phyloP scores from a whole-genome alignment of 192 early-diverging fungal genomes.

The Gryganskiella cystojenkinii region DNA sequence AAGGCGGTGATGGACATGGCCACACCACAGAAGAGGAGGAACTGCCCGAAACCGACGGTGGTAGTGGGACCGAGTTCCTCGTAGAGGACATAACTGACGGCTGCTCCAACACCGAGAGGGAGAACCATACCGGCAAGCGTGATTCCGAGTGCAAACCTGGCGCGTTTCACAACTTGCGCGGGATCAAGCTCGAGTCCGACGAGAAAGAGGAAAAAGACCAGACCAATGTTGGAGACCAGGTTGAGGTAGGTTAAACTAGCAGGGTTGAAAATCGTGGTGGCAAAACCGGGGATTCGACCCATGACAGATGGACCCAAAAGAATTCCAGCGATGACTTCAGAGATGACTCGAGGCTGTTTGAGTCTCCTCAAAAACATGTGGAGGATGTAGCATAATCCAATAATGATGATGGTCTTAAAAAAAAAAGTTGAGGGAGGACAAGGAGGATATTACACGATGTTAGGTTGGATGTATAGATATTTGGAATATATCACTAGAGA shows the following conservation, averaged over 20 bases:
- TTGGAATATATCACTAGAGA: background rate
- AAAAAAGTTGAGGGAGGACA: background rate
- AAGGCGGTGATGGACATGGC: conserved; percentile 96
- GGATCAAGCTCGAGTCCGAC: conserved; percentile 90
- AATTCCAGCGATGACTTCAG: conserved; percentile 92
- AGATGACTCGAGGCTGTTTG: conserved; percentile 88
- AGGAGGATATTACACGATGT: no score
- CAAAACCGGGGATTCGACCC: conserved; percentile 77
- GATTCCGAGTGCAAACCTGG: conserved; percentile 68
- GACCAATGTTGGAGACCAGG: conserved; percentile 87
- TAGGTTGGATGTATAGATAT: background rate
- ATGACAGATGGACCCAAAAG: conserved; percentile 89
- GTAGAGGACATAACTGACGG: conserved; percentile 79
- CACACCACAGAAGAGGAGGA: conserved; percentile 89
- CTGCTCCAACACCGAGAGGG: conserved; percentile 84
- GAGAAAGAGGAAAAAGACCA: conserved; percentile 91
- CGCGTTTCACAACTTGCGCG: conserved; percentile 61
- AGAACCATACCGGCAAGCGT: conserved; percentile 83
- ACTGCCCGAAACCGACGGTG: conserved; percentile 69
- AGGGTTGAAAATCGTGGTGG: conserved; percentile 75
- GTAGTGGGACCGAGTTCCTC: conserved; percentile 56
- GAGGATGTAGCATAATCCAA: conserved; percentile 76
- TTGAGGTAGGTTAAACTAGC: conserved; percentile 76
- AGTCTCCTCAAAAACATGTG: conserved; percentile 68
- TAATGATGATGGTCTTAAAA: conserved; percentile 68